Base-by-base conservation (phyloP, 108 stramenopile species). In the Pelagomonas calceolata region DNA sequence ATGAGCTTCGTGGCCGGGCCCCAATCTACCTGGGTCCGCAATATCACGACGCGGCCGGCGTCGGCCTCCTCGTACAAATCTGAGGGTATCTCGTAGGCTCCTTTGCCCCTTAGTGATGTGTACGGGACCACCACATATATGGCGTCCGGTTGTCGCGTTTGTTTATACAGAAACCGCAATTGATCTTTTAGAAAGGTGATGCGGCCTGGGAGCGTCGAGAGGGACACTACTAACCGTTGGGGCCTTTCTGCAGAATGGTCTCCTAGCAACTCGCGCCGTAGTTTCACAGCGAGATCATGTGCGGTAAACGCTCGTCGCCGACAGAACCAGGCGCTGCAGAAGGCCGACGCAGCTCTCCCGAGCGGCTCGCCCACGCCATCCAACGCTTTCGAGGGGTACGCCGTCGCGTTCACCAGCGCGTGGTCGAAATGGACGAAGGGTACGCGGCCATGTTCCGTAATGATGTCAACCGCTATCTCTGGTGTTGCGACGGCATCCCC, bases 1-100 rank as follows among this genome's bases (percentile, higher is more conserved):
- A 73, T 16, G 4, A 73, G 37, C 66, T 73, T 73, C 32, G 73
- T 73, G 17, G 73, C 73, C 33, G 73, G 73, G 4, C 73, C 73
- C n/a, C 34, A 73, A 34, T 73, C 73, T 10, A 35, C 44, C 12
- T 4, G 5, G 4, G 34, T 72, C 32, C 51, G 33, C 30, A 43
- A 7, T 10, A 69, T 3, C 1, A 31, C 4, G 29, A 32, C 10
- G 16, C 34, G 31, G 21, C 51, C n/a, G 36, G 4, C 30, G 15
- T 10, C 26, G 34, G 31, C 7, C 12, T 35, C 29, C 12, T 4
- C 32, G 12, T 66, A 32, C 39, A 67, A 30, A 67, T 33, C 21
- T 14, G 34, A 34, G 32, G 67, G 73, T 7, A 73, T 34, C 3
- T 30, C 21, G 63, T 73, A 73, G 16, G 68, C 32, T 17, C n/a